Evolutionary conservation across 257 asterid genomes (phyloP), one percentile per base, ranked within the genome.

Genomic region (Gentiana dahurica): DNA sequence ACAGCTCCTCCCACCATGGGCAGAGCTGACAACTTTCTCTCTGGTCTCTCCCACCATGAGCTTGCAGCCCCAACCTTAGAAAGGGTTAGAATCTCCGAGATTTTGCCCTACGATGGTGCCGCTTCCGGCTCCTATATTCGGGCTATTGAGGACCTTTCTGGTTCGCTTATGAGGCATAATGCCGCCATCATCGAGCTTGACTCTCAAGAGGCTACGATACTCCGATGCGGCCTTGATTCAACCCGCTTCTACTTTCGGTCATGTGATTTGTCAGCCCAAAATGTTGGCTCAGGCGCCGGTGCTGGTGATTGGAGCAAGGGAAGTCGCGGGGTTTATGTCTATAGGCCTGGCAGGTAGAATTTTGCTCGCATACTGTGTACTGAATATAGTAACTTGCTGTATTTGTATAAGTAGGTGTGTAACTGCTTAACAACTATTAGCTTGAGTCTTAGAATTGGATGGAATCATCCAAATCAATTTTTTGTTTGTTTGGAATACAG

Each of bases 131-230:
- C 85, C 58, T 83, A 87, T 61, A 4, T 70, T 0, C 75, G 79
- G 61, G 94, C 98, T 24, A 85, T 87, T 36, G 97, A 87, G 54
- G 75, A 87, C 54, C 64, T 91, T 65, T 85, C 97, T 6, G 65
- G 82, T 54, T 91, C 98, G 38, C 94, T 91, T 65, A 73, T 64
- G 79, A 77, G 95, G 76, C 76, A 79, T 78, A 91, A 87, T 83
- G 96, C 98, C 6, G 98, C 95, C 1, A 82, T 91, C 34, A 79
- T 91, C 62, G 93, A 85, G 75, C 85, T 91, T 4, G 74, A 71
- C 37, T 46, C 75, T 6, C 79, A 79, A 11, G 97, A 89, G 11
- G 83, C 92, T 7, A 78, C 93, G 37, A 57, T 91, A 70, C 74
- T 91, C 57, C 86, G 94, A 36, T 91, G 95, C 70, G 95, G 90